phyloP scores from a whole-genome alignment of 2,329 filamentous ascomycete genomes.

The Paecilomyces variotii region DNA sequence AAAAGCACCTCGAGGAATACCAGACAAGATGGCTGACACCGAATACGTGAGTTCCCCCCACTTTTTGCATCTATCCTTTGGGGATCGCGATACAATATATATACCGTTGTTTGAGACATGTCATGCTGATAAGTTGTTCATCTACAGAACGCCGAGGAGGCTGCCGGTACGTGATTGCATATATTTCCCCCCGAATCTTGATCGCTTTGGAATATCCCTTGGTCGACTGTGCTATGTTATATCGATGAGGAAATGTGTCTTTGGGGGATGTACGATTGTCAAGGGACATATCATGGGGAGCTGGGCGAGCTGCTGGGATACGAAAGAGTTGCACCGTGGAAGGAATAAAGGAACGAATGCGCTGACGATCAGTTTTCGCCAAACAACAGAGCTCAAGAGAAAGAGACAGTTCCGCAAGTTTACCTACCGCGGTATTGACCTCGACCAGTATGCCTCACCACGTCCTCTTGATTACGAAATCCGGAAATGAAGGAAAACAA shows the following conservation, averaged over 20 bases:
- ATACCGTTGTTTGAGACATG: not conserved
- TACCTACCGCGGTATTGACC: slow-evolving; percentile 98
- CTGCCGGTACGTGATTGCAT: slow-evolving; percentile 58
- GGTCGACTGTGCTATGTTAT: not conserved
- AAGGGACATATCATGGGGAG: slow-evolving; percentile 7
- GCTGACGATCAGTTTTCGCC: slow-evolving; percentile 24
- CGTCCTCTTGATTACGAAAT: not conserved
- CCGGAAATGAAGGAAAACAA: not conserved
- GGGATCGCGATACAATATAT: not conserved
- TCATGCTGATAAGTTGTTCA: slow-evolving; percentile 25
- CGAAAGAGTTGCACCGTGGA: slow-evolving; percentile 7
- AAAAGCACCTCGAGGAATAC: slow-evolving; percentile 38
- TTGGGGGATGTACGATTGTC: slow-evolving; percentile 2
- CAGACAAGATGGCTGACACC: slow-evolving; percentile 74
- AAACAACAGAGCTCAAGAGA: slow-evolving; percentile 82
- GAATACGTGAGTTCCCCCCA: slow-evolving; percentile 65
- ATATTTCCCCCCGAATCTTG: not conserved
- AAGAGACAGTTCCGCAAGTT: slow-evolving; percentile 99
- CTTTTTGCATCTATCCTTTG: slow-evolving; percentile 18
- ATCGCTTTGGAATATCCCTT: not conserved
- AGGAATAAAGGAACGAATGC: slow-evolving; percentile 9
- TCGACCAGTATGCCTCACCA: slow-evolving; percentile 76
- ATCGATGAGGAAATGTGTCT: not conserved
- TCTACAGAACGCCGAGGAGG: slow-evolving; percentile 85
- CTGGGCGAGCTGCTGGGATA: slow-evolving; percentile 3